phyloP scores from a whole-genome alignment of 2,329 filamentous ascomycete genomes.

The Fusarium nodosum region DNA sequence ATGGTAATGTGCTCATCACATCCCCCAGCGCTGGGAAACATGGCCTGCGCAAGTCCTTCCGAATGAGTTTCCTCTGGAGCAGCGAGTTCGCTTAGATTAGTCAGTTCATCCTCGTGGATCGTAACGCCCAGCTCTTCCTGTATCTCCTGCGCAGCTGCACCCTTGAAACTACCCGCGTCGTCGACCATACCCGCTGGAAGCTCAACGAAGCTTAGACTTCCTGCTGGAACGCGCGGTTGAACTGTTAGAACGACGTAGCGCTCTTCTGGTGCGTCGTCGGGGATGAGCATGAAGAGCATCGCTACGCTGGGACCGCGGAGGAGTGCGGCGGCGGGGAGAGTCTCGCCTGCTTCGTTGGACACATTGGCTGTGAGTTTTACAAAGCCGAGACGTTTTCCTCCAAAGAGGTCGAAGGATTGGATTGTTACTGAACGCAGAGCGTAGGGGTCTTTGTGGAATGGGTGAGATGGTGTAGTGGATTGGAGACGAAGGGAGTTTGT shows the following conservation, averaged over 20 bases:
- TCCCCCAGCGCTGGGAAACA: slow-evolving; percentile 71
- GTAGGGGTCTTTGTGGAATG: slow-evolving; percentile 69
- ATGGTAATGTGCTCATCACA: slow-evolving; percentile 73
- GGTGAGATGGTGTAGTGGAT: slow-evolving; percentile 57
- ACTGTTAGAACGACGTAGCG: slow-evolving; percentile 71
- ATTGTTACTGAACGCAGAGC: slow-evolving; percentile 63
- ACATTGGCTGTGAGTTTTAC: slow-evolving; percentile 67
- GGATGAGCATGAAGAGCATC: slow-evolving; percentile 69
- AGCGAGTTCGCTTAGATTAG: slow-evolving; percentile 66
- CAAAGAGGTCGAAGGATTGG: slow-evolving; percentile 68
- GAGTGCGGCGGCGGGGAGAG: slow-evolving; percentile 67
- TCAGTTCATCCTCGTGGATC: slow-evolving; percentile 63
- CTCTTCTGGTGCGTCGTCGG: slow-evolving; percentile 65
- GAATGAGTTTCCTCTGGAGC: slow-evolving; percentile 48
- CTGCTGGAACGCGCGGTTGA: slow-evolving; percentile 69
- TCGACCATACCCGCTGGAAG: slow-evolving; percentile 72
- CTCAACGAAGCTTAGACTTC: slow-evolving; percentile 68
- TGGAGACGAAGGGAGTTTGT: slow-evolving; percentile 63
- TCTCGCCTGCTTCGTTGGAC: slow-evolving; percentile 62
- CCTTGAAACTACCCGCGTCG: slow-evolving; percentile 66
- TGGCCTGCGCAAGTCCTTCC: slow-evolving; percentile 60
- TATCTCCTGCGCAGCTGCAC: slow-evolving; percentile 71
- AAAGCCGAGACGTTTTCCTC: slow-evolving; percentile 64
- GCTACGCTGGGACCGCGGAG: slow-evolving; percentile 72
- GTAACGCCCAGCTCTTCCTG: slow-evolving; percentile 70